Evolutionary conservation across 2,329 filamentous ascomycete species (phyloP).

Genomic region (Plenodomus lindquistii): DNA sequence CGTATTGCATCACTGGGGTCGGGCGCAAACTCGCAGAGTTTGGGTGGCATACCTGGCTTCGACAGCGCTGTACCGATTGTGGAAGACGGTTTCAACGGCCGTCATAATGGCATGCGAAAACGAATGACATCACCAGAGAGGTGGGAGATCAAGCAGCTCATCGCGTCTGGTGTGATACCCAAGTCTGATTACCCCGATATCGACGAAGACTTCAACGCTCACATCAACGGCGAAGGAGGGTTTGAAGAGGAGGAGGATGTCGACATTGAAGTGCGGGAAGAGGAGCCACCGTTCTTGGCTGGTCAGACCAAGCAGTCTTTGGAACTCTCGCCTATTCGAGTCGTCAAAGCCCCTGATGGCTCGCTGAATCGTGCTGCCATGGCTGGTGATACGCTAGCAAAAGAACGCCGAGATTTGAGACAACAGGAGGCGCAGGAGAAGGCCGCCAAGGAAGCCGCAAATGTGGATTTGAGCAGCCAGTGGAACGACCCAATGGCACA

Average conservation of each 20-base stretch:
- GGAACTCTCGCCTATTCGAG: constrained; percentile 91
- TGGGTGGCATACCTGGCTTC: constrained; percentile 63
- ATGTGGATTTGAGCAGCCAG: constrained; percentile 83
- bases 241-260: constrained; percentile 95
- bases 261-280: constrained; percentile 94
- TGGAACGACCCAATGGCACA: constrained; percentile 99
- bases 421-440: constrained; percentile 85
- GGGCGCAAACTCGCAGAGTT: constrained; percentile 83
- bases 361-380: constrained; percentile 96
- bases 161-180: constrained; percentile 91
- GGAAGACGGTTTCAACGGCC: constrained; percentile 59
- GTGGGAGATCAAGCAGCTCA: constrained; percentile 97
- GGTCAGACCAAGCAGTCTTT: constrained; percentile 96
- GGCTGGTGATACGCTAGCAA: constrained; percentile 84
- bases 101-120: constrained; percentile 68
- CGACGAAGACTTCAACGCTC: constrained; percentile 90
- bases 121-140: constrained; percentile 94
- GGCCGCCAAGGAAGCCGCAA: constrained; percentile 71
- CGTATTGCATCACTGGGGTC: constrained; percentile 67
- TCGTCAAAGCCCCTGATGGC: constrained; percentile 97
- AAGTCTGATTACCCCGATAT: constrained; percentile 93
- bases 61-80: constrained; percentile 64
- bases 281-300: constrained; percentile 93
- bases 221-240: constrained; percentile 80
- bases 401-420: constrained; percentile 84